These are phyloP conservation scores for Ophiostoma fasciatum DNA, from an alignment of 2,329 filamentous ascomycete species.

Conservation along the genomic window DNA sequence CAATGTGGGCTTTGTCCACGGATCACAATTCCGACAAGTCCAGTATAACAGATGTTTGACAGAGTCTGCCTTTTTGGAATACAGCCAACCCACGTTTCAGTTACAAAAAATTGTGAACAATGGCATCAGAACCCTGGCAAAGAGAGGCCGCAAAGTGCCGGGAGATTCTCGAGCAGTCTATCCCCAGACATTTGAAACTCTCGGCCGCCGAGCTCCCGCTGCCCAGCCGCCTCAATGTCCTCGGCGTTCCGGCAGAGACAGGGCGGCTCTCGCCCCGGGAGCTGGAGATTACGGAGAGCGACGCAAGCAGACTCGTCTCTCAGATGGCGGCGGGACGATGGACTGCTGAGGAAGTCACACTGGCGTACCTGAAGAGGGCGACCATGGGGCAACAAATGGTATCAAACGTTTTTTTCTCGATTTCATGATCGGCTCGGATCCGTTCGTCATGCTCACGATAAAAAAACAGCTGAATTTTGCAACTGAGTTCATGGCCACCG, in stretches of 20 bases:
- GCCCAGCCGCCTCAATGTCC: neutral
- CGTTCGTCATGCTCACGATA: neutral
- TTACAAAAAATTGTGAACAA: too few species aligned
- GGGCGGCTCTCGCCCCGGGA: neutral
- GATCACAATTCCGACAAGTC: too few species aligned
- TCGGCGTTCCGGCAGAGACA: neutral
- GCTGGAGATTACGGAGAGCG: conserved; percentile 1
- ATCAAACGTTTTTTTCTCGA: neutral
- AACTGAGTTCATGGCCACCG: conserved; percentile 23
- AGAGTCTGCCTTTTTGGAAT: too few species aligned
- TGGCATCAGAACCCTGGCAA: too few species aligned
- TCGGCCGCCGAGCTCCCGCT: neutral
- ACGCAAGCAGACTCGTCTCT: neutral
- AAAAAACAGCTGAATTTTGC: neutral
- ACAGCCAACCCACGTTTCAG: too few species aligned
- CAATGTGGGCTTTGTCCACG: too few species aligned
- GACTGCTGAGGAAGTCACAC: conserved; percentile 1
- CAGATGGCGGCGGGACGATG: neutral
- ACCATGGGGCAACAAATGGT: conserved; percentile 1
- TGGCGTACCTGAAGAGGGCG: conserved; percentile 1
- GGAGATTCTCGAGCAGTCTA: neutral
- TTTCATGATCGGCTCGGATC: neutral
- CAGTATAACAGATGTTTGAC: too few species aligned
- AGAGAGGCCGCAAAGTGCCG: neutral
- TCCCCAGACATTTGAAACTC: neutral